A percentile compares a stretch with the other conserved stretches of the same genome.
These are phyloP conservation scores for Westerdykella ornata DNA, from an alignment of 2,329 filamentous ascomycete genomes.

Conservation along the genomic window DNA sequence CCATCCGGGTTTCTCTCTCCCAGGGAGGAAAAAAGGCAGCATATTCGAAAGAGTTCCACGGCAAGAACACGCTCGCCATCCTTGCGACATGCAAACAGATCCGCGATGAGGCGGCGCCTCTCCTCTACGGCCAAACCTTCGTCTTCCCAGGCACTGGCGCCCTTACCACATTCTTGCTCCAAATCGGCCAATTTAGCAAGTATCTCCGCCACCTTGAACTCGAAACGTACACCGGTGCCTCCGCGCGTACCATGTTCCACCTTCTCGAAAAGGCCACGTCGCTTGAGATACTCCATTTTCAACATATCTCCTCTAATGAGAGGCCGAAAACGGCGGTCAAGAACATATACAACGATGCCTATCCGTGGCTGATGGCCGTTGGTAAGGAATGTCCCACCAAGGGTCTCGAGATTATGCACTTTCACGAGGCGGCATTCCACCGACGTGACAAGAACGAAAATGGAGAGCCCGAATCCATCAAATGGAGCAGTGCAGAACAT, in stretches of 20 bases:
- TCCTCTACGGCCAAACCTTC: slow-evolving; percentile 29
- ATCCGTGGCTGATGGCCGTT: slow-evolving; percentile 4
- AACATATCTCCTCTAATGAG: slow-evolving; percentile 13
- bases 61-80: slow-evolving; percentile 28
- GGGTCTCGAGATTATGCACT: slow-evolving; percentile 7
- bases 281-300: slow-evolving; percentile 23
- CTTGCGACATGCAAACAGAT: slow-evolving; percentile 31
- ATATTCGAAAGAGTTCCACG: slow-evolving; percentile 26
- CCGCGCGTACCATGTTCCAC: slow-evolving; percentile 26
- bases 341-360: slow-evolving; percentile 28
- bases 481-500: slow-evolving; percentile 8
- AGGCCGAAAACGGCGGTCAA: slow-evolving; percentile 28
- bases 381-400: slow-evolving; percentile 5
- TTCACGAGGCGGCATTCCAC: slow-evolving; percentile 9
- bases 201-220: slow-evolving; percentile 20
- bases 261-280: slow-evolving; percentile 26
- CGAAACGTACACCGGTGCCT: slow-evolving; percentile 23
- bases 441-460: slow-evolving; percentile 5
- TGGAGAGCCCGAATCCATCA: slow-evolving; percentile 2
- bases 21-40: slow-evolving; percentile 17
- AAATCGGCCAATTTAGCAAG: slow-evolving; percentile 13
- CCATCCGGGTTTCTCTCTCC: slow-evolving; percentile 27
- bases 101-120: slow-evolving; percentile 17
- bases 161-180: slow-evolving; percentile 28
- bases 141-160: slow-evolving; percentile 26